Conservation (phyloP, 305 asterid species). For the Fraxinus velutina region DNA sequence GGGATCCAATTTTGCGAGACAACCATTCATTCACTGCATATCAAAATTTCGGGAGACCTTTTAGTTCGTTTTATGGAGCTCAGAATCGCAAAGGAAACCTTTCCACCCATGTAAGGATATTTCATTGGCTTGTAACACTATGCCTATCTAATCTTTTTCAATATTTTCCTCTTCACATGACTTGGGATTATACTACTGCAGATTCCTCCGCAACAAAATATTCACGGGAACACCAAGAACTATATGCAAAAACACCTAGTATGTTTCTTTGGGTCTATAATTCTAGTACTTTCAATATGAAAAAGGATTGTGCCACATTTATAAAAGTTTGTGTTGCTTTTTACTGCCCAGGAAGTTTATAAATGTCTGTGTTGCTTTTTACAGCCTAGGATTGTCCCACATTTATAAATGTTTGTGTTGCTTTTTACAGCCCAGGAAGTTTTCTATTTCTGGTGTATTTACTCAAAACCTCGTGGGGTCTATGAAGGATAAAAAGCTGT, state of each 20-base stretch:
- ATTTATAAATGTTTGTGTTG: neutral
- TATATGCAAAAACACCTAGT: neutral
- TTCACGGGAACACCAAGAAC: neutral
- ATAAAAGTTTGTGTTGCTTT: no score
- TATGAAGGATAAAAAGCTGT: conserved; percentile 9
- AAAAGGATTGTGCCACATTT: neutral
- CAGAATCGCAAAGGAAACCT: conserved; percentile 1
- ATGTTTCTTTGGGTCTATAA: neutral
- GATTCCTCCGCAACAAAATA: neutral
- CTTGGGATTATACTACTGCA: conserved; percentile 2
- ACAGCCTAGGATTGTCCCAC: neutral
- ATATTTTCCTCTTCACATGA: neutral
- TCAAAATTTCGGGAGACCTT: neutral
- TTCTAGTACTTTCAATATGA: neutral
- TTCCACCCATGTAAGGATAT: conserved; percentile 27
- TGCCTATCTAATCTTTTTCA: neutral
- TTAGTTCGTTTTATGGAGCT: conserved; percentile 14
- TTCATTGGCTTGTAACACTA: neutral
- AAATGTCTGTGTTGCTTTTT: no score
- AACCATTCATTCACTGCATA: neutral
- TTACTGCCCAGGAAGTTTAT: no score
- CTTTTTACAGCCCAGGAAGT: conserved; percentile 21
- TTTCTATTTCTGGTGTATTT: conserved; percentile 4
- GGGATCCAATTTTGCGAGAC: conserved; percentile 10
- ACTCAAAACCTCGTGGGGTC: neutral